Conservation (phyloP, 108 stramenopile species). For the Stephanodiscus triporus region DNA sequence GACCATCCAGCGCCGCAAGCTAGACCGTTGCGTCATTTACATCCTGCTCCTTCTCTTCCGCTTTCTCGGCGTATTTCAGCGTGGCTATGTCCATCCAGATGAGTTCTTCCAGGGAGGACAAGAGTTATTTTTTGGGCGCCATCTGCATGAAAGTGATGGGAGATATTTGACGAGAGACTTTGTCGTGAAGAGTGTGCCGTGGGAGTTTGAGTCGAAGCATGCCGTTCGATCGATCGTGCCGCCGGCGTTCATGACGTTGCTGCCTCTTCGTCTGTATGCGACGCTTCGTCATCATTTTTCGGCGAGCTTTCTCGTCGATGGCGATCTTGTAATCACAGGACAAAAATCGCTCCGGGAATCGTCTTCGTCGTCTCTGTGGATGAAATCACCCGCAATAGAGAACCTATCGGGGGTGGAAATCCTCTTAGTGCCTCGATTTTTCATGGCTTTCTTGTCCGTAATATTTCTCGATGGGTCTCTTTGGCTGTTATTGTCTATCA, state of each 20-base stretch:
- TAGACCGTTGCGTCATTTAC: slow-evolving; percentile 38
- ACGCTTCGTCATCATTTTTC: slow-evolving; percentile 15
- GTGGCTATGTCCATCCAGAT: slow-evolving; percentile 85
- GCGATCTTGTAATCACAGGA: slow-evolving; percentile 3
- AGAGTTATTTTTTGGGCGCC: slow-evolving; percentile 74
- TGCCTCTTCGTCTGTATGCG: slow-evolving; percentile 61
- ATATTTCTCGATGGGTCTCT: slow-evolving; percentile 62
- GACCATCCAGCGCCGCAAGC: background rate
- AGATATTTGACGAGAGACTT: slow-evolving; percentile 9
- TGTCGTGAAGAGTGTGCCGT: slow-evolving; percentile 49
- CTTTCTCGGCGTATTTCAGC: slow-evolving; percentile 48
- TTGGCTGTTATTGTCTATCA: slow-evolving; percentile 42
- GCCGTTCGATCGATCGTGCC: slow-evolving; percentile 80
- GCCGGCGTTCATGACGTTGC: slow-evolving; percentile 67
- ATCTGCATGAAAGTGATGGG: background rate
- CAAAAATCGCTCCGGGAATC: background rate
- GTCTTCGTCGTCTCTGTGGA: too few relatives aligned
- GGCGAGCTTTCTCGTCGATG: background rate
- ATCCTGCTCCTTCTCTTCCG: slow-evolving; percentile 37
- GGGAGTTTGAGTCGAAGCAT: slow-evolving; percentile 79
- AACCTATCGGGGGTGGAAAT: slow-evolving; percentile 64
- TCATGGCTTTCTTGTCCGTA: slow-evolving; percentile 64
- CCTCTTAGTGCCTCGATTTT: slow-evolving; percentile 66
- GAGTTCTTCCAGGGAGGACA: slow-evolving; percentile 88
- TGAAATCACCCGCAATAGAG: background rate